These are phyloP conservation scores for Chaetomium fimeti DNA, from an alignment of 495 filamentous ascomycete genomes.

Conservation along the genomic window DNA sequence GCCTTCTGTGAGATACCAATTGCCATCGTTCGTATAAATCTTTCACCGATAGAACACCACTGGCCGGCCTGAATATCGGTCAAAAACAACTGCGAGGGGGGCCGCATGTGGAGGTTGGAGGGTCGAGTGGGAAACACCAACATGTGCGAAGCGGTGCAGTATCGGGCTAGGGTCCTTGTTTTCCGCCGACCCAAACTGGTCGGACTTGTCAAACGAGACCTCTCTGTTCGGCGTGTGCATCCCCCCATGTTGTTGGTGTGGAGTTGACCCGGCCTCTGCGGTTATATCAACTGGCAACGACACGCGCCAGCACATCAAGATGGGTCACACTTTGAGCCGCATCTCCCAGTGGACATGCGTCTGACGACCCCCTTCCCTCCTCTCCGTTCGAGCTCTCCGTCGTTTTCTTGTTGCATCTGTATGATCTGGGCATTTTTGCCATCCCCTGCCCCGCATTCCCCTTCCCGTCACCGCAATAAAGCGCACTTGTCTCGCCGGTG, in stretches of 20 bases:
- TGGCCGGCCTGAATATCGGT: constrained; percentile 35
- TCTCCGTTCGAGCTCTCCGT: constrained; percentile 47
- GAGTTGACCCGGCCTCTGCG: constrained; percentile 59
- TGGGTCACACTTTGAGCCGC: constrained; percentile 63
- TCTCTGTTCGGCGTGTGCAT: constrained; percentile 47
- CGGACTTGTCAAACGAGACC: constrained; percentile 49
- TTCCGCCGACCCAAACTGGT: constrained; percentile 39
- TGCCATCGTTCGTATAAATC: constrained; percentile 42
- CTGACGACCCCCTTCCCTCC: constrained; percentile 47
- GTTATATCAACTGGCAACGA: constrained; percentile 76
- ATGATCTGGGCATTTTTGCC: constrained; percentile 47
- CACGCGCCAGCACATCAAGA: constrained; percentile 90
- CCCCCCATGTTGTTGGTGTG: constrained; percentile 55
- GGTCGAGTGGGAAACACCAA: constrained; percentile 34
- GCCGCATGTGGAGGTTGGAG: constrained; percentile 18
- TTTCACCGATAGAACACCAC: constrained; percentile 10
- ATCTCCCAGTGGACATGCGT: constrained; percentile 54
- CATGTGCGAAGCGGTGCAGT: constrained; percentile 33
- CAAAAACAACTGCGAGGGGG: constrained; percentile 29
- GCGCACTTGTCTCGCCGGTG: constrained; percentile 60
- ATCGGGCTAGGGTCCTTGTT: constrained; percentile 42
- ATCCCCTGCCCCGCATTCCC: constrained; percentile 50
- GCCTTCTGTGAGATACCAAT: constrained; percentile 24
- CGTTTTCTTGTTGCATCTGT: constrained; percentile 43
- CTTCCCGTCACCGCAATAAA: constrained; percentile 58